Conservation (phyloP, 2,329 filamentous ascomycete genomes). For the Arthroderma uncinatum region DNA sequence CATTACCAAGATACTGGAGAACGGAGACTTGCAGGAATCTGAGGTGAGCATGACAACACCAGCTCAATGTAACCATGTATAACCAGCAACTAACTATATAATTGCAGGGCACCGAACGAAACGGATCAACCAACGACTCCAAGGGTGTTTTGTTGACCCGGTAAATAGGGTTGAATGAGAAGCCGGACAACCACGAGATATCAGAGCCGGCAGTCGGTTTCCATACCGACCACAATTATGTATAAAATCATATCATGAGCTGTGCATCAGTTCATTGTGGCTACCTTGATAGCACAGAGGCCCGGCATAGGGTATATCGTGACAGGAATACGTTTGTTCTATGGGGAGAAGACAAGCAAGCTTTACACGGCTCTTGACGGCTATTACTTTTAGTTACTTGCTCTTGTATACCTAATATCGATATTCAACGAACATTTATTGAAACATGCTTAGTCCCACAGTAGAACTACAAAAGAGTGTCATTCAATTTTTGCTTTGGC, state of each 20-base stretch:
- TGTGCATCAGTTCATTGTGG: not conserved
- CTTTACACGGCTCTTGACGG: not conserved
- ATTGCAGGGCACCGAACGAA: constrained; percentile 23
- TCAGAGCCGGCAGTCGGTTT: not conserved
- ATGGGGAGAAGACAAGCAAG: not conserved
- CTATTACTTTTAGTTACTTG: not conserved
- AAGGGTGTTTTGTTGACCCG: constrained; percentile 17
- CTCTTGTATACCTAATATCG: not conserved
- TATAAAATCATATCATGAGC: not conserved
- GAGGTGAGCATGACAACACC: constrained; percentile 36
- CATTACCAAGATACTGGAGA: constrained; percentile 68
- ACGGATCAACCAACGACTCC: constrained; percentile 23
- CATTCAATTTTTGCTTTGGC: not conserved
- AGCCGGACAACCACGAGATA: not conserved
- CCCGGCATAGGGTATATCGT: not conserved
- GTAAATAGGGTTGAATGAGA: not conserved
- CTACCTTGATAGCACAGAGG: not conserved
- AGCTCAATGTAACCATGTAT: not conserved
- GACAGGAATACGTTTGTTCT: not conserved
- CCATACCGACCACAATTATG: not conserved
- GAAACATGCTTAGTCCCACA: not conserved
- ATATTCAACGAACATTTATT: not conserved
- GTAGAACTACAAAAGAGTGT: not conserved
- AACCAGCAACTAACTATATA: constrained; percentile 10
- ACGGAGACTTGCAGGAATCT: constrained; percentile 55